Conservation (phyloP, 257 asterid species). For the Solanum piurae region DNA sequence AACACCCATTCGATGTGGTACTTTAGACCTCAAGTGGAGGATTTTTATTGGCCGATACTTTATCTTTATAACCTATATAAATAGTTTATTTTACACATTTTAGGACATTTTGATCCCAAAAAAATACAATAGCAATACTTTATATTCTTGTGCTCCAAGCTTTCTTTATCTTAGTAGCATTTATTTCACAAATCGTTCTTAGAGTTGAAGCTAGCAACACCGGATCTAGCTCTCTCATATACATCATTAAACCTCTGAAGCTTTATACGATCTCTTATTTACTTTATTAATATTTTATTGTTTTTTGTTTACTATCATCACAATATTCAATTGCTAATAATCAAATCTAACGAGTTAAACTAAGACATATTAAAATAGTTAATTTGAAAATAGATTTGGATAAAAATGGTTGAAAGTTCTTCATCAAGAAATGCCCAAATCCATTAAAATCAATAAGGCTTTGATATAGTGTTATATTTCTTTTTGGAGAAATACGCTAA, state of each 20-base stretch:
- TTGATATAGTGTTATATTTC: background rate
- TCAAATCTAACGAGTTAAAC: too few species aligned
- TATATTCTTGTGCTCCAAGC: background rate
- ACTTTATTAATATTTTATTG: too few species aligned
- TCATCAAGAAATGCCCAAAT: background rate
- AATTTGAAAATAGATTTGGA: background rate
- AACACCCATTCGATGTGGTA: too few species aligned
- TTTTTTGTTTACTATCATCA: too few species aligned
- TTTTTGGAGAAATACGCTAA: background rate
- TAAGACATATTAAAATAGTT: too few species aligned
- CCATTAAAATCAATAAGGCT: background rate
- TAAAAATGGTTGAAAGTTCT: too few species aligned
- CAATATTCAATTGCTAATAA: too few species aligned
- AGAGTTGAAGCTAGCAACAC: background rate
- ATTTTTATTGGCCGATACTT: background rate
- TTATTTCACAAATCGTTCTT: background rate
- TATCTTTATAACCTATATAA: background rate
- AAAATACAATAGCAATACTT: background rate
- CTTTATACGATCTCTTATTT: background rate
- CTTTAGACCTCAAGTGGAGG: background rate
- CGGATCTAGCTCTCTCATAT: background rate
- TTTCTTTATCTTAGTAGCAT: too few species aligned
- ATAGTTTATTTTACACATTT: background rate
- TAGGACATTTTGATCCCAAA: background rate
- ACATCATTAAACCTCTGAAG: background rate